Base-by-base conservation (phyloP, 2,329 filamentous ascomycete genomes). In the Arthrobotrys conoides region DNA sequence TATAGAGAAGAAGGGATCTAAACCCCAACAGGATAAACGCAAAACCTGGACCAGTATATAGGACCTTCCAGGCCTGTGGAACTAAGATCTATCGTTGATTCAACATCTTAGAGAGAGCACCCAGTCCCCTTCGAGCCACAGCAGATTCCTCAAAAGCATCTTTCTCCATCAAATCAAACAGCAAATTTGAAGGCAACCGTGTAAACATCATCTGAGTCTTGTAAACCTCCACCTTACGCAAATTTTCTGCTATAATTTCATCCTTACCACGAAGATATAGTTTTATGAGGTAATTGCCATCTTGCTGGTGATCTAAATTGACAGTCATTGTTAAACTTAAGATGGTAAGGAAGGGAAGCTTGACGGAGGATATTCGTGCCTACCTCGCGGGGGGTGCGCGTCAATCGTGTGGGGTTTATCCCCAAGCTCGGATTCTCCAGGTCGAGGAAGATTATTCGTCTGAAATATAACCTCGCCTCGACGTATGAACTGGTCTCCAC, bases 401-500 rank as follows among this genome's bases (percentile, higher is more conserved):
- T 46, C 59, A 18, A 64, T 46, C 27, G 8, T 36, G 5, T 59
- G 27, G 18, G 53, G n/a, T 46, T 9, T 6, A 27, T n/a, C 36
- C 20, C 20, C 38, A 30, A 18, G 6, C 36, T 44, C 24, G 10
- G 38, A 9, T 8, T 64, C 20, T 9, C 14, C 36, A 18, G 38
- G 22, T 12, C 24, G 36, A 18, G 38, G 41, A 46, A 64, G 10
- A 6, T 64, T 27, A 48, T 46, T 64, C 6, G 41, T 48, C 10
- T 64, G 18, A 22, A 64, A 64, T 27, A 64, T 64, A 44, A 64
- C 59, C 18, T 64, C 59, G 36, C 59, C 59, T 18, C 59, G 46
- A 9, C 59, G 59, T 14, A 64, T 64, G 20, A 30, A 46, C 20
- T 46, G 36, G 14, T 64, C 59, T 2, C 59, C 59, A 5, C 36